Evolutionary conservation across 106 monocot genomes (phyloP), one percentile per base, ranked within the genome.

Genomic region (Dioscorea alata): DNA sequence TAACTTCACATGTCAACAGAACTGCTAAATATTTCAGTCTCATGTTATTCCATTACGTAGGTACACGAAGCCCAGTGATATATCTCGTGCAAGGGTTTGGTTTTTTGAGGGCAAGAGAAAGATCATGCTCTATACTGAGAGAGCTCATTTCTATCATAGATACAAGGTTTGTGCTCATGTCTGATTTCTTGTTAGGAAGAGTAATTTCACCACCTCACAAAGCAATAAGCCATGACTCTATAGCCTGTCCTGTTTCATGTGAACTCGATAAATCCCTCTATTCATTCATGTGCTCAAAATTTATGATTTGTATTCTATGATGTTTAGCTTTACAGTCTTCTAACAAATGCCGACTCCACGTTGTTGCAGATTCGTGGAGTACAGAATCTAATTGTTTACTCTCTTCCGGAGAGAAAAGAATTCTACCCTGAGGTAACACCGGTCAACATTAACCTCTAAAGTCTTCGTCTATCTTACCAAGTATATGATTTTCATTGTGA

Each of bases 131-230:
- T 99, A 99, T 69, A 99, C 93, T 34, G 99, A 99, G 71, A 89
- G 99, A 62, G 83, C 93, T 74, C 93, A 99, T 84, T 99, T 99
- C 71, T 99, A 99, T 67, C 87, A 85, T 50, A 83, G 99, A 93
- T 99, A 99, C 57, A 92, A 92, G 96, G 96, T 97, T 59, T 5
- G 6, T 42, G 6, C 42, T 42, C 42, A 0, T 42, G 42, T 42
- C 6, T 42, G 42, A 2, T 42, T 42, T 42, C 5, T 42, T 10
- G 42, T 42, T 42, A 6, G 9, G 42, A 42, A 42, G 2, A 5
- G 6, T 42, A 42, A 3, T 42, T 42, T 10, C 42, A 10, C 42
- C 42, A 5, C 42, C 10, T 42, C 0, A 10, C 42, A 42, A 8
- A 42, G 42, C 42, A 42, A 42, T 5, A 42, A 42, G 42, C 42